phyloP scores from a whole-genome alignment of 1,139 yeast genomes.

The Hansenula sp. region DNA sequence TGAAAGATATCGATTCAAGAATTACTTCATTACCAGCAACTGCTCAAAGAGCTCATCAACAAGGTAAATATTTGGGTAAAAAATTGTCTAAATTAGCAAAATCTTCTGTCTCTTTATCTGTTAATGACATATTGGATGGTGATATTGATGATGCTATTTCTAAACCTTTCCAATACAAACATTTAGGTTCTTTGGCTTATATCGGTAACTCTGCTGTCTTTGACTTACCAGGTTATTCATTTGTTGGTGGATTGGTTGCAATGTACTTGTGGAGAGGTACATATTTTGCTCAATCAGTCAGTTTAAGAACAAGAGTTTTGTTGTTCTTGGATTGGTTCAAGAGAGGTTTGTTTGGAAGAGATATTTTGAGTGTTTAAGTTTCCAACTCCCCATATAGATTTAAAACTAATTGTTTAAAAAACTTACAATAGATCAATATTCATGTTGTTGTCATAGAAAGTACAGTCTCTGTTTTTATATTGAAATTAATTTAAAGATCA shows the following conservation, averaged over 20 bases:
- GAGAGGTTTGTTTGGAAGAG: slow-evolving; percentile 60
- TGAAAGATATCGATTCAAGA: slow-evolving; percentile 51
- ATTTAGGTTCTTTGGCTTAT: slow-evolving; percentile 59
- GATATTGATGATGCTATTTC: slow-evolving; percentile 50
- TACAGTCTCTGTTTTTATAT: too few relatives aligned
- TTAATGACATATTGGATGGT: slow-evolving; percentile 38
- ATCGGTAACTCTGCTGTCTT: slow-evolving; percentile 64
- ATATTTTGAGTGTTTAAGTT: slow-evolving; percentile 32
- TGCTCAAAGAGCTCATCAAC: slow-evolving; percentile 65
- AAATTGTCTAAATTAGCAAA: slow-evolving; percentile 47
- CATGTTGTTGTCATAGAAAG: too few relatives aligned
- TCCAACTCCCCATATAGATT: neutral
- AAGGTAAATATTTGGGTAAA: slow-evolving; percentile 55
- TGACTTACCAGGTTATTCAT: slow-evolving; percentile 52
- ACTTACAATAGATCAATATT: neutral
- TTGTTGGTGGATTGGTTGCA: slow-evolving; percentile 57
- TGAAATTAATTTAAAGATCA: too few relatives aligned
- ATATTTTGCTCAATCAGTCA: slow-evolving; percentile 59
- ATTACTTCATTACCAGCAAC: slow-evolving; percentile 65
- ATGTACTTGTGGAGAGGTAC: slow-evolving; percentile 67
- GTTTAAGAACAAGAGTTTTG: slow-evolving; percentile 52
- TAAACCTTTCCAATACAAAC: slow-evolving; percentile 53
- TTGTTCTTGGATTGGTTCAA: slow-evolving; percentile 61
- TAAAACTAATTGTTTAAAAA: neutral
- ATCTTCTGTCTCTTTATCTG: slow-evolving; percentile 31